Evolutionary conservation across 176 grass and related monocot genomes (phyloP), one percentile per base, ranked within the genome.

Genomic region (Carex parvula): DNA sequence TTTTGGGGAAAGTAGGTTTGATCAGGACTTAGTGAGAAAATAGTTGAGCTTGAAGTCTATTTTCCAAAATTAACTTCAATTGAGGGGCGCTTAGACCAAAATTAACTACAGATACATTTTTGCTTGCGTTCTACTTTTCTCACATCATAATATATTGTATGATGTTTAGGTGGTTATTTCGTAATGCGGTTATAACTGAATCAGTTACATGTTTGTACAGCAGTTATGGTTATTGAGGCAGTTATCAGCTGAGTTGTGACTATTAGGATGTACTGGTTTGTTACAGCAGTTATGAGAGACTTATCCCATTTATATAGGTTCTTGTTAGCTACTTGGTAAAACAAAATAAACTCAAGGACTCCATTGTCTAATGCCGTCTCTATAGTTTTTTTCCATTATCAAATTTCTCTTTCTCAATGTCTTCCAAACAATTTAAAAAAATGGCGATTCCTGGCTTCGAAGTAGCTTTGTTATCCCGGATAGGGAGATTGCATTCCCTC

Each of bases 1-100:
- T 62, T 62, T 62, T 20, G 60, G 60, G 60, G 6, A 50, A 22
- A 22, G n/a, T 22, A 22, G 60, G 60, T 62, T 22, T 62, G 60
- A 7, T 62, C 20, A 62, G 17, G 18, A 62, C 20, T 62, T 8
- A 0, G 6, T 62, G 60, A 21, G 60, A 62, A 62, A 62, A 8
- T 20, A 18, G 6, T 61, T 2, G 9, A 50, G 46, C 0, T 50
- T 50, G 46, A 50, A 50, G 46, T 50, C 46, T 50, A 50, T 37
- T 67, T 67, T 13, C 64, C 29, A 37, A 39, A 69, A 33, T 69
- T 69, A 41, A 42, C 66, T 70, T 70, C 66, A 70, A 69, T 69
- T 69, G 12, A 3, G 33, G 33, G 15, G 14, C 60, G 30, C 65
- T 39, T 68, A 69, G 5, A 69, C 65, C 33, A 37, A 39, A 39